Conservation (phyloP, 495 filamentous ascomycete genomes). For the Neurospora sp. region DNA sequence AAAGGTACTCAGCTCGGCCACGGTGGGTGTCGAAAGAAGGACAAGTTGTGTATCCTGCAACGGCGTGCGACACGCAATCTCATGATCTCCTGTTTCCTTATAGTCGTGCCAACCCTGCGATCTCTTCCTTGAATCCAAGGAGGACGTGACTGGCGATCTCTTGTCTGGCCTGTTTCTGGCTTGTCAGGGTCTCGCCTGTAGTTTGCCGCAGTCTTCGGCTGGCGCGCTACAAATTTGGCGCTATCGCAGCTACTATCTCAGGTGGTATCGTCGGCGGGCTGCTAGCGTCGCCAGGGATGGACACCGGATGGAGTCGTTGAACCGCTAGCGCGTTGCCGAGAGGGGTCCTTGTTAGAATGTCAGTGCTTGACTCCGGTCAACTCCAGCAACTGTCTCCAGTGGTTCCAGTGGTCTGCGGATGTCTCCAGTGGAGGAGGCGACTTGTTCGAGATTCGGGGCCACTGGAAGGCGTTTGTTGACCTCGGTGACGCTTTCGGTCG, state of each 20-base stretch:
- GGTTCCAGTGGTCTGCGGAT: neutral
- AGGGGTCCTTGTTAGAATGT: neutral
- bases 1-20: conserved; percentile 14
- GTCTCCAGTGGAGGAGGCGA: neutral
- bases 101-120: neutral
- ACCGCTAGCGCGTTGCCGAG: neutral
- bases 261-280: neutral
- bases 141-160: neutral
- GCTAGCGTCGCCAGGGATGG: neutral
- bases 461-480: neutral
- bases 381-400: neutral
- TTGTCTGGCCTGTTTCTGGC: neutral
- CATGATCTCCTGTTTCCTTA: conserved; percentile 16
- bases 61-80: conserved; percentile 7
- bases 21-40: conserved; percentile 9
- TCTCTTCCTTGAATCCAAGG: neutral
- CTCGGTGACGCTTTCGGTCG: neutral
- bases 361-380: neutral
- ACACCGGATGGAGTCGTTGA: neutral
- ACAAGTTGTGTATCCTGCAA: conserved; percentile 7
- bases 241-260: neutral
- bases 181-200: neutral
- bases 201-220: neutral
- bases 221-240: neutral
- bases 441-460: neutral